Evolutionary conservation across 768 basidiomycete genomes (phyloP).

Genomic region (Leccinellum rugosiceps): DNA sequence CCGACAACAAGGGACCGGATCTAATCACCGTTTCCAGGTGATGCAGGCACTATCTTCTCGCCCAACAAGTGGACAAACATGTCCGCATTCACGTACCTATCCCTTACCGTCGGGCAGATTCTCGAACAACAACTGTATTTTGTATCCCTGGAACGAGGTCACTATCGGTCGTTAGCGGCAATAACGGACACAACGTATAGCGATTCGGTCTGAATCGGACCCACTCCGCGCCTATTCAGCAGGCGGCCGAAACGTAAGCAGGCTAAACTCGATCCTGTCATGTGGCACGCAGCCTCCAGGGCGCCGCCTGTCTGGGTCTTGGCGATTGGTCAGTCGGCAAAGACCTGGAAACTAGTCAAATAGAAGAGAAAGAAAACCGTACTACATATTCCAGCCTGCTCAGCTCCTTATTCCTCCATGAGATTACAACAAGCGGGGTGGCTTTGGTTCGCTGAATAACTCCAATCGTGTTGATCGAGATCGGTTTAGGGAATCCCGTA

Average conservation of each 20-base stretch:
- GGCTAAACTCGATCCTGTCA: constrained; percentile 36
- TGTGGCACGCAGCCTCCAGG: constrained; percentile 29
- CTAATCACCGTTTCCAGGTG: constrained; percentile 29
- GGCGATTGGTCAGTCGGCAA: constrained; percentile 36
- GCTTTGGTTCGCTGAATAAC: too few relatives aligned
- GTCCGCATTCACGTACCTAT: constrained; percentile 23
- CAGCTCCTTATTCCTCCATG: too few relatives aligned
- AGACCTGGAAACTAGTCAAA: constrained; percentile 20
- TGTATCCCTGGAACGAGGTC: too few relatives aligned
- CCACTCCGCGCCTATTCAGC: too few relatives aligned
- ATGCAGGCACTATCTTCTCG: constrained; percentile 33
- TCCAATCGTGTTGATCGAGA: too few relatives aligned
- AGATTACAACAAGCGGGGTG: too few relatives aligned
- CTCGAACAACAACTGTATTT: constrained; percentile 20
- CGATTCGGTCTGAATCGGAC: too few relatives aligned
- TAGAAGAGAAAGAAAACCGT: not conserved
- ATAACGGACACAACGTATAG: constrained; percentile 27
- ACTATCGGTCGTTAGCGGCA: constrained; percentile 22
- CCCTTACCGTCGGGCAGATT: constrained; percentile 38
- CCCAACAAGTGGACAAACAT: constrained; percentile 31
- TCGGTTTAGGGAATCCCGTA: too few relatives aligned
- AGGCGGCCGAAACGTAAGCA: constrained; percentile 15
- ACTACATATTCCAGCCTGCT: constrained; percentile 21
- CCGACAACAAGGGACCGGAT: constrained; percentile 20
- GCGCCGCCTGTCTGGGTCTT: constrained; percentile 31